Conservation (phyloP, 768 basidiomycete genomes). For the Leccinum imitatum region DNA sequence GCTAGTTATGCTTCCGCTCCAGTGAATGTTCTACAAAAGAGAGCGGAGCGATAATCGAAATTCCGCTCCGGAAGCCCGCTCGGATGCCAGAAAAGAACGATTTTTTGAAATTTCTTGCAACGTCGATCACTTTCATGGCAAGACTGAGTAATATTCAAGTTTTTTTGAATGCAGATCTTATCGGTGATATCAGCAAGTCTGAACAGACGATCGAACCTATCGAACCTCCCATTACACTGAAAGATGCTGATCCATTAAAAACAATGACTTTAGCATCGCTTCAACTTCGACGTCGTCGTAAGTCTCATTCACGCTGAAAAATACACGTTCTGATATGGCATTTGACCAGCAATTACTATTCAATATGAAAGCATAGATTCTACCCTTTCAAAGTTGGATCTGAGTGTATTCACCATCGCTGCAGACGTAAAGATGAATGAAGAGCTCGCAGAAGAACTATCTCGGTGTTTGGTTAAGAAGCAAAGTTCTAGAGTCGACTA, state of each 20-base stretch:
- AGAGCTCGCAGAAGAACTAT: neutral
- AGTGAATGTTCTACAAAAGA: constrained; percentile 50
- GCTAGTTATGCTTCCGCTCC: constrained; percentile 66
- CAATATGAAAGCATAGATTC: neutral
- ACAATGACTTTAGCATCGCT: constrained; percentile 53
- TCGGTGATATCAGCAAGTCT: constrained; percentile 63
- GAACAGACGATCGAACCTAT: constrained; percentile 40
- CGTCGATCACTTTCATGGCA: constrained; percentile 90
- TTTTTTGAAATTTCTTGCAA: constrained; percentile 82
- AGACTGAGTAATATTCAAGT: constrained; percentile 72
- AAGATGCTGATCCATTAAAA: constrained; percentile 44
- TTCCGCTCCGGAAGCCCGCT: constrained; percentile 64
- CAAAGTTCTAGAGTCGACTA: constrained; percentile 1
- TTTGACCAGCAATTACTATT: too few species aligned
- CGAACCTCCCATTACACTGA: constrained; percentile 47
- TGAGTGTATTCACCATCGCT: constrained; percentile 26
- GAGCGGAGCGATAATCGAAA: constrained; percentile 55
- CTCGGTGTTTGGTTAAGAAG: neutral
- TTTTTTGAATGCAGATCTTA: constrained; percentile 70
- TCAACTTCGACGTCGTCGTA: constrained; percentile 41
- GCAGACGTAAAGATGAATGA: neutral
- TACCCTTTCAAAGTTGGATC: constrained; percentile 33
- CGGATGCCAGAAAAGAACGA: constrained; percentile 79
- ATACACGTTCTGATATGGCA: too few species aligned
- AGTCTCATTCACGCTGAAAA: neutral